Conservation (phyloP, 176 grass and related monocot genomes). For the Bothriochloa decipiens region DNA sequence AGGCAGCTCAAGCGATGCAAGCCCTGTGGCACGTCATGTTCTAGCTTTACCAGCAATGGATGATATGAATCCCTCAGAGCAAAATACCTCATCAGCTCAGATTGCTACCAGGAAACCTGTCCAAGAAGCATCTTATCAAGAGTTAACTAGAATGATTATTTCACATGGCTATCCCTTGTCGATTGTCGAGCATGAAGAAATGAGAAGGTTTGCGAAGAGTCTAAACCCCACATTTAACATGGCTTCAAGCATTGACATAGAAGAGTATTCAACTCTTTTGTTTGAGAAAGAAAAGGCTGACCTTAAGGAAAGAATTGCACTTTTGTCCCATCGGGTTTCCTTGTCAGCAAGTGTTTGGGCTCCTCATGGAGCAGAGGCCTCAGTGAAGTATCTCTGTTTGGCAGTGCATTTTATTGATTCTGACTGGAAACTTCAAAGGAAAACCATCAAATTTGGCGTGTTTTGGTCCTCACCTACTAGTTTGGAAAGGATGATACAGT, state of each 20-base stretch:
- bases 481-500: constrained; percentile 55
- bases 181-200: constrained; percentile 59
- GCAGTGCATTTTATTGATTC: constrained; percentile 50
- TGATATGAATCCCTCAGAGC: constrained; percentile 23
- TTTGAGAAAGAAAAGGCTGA: constrained; percentile 62
- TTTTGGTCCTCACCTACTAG: constrained; percentile 41
- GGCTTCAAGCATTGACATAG: constrained; percentile 55
- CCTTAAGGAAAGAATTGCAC: constrained; percentile 56
- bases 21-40: constrained; percentile 27
- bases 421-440: constrained; percentile 59
- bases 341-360: constrained; percentile 55
- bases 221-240: constrained; percentile 58
- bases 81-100: constrained; percentile 17
- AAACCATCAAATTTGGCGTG: constrained; percentile 62
- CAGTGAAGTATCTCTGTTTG: constrained; percentile 54
- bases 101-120: constrained; percentile 37
- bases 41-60: constrained; percentile 54
- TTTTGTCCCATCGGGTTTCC: constrained; percentile 45
- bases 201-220: constrained; percentile 56
- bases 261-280: constrained; percentile 53
- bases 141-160: constrained; percentile 55
- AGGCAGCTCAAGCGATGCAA: constrained; percentile 25
- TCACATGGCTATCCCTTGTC: constrained; percentile 60
- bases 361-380: constrained; percentile 46
- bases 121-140: constrained; percentile 53